Base-by-base conservation (phyloP, 2,329 filamentous ascomycete genomes). In the Arthroderma uncinatum region DNA sequence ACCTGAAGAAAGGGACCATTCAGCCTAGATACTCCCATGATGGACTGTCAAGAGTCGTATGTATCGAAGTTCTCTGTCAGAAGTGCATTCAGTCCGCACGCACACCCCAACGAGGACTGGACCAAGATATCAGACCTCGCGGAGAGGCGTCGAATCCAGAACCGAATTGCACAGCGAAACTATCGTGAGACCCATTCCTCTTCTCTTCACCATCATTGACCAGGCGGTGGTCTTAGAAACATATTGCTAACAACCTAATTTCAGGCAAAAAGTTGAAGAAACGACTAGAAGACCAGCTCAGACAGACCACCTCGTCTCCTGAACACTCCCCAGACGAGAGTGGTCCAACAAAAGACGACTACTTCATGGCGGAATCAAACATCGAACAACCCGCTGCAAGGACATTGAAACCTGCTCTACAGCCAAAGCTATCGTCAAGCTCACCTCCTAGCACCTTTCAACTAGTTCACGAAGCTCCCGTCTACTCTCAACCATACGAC, bases 71-170 rank as follows among this genome's bases (percentile, higher is more conserved):
- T 89, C 68, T 85, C 86, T 66, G 94, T 88, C 61, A 95, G 89
- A 77, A 95, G 89, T 75, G 92, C 92, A 65, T 95, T 95, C 78
- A 94, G 89, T 75, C 87, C 86, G 66, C 94, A 89, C 62, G 92
- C 91, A 66, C 94, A 95, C 72, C 88, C 92, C 57, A 91, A 96
- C 69, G 92, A 97, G 76, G 92, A 97, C 77, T 97, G 92, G 92
- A 96, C 92, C 70, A 95, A 96, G 82, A 95, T 97, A 71, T 95
- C 92, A 58, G 92, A 97, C 73, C 84, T 97, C 59, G 92, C 91
- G 54, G 53, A 55, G 23, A 40, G 55, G 30, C 55, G 55, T 33
- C 42, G 55, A 9, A 25, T 52, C n/a, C 55, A 57, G 25, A 57
- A 57, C 33, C 28, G 55, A 39, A 57, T 57, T 16, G 55, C 55